phyloP scores from a whole-genome alignment of 2,329 filamentous ascomycete genomes.

The Diaporthe humulicola region DNA sequence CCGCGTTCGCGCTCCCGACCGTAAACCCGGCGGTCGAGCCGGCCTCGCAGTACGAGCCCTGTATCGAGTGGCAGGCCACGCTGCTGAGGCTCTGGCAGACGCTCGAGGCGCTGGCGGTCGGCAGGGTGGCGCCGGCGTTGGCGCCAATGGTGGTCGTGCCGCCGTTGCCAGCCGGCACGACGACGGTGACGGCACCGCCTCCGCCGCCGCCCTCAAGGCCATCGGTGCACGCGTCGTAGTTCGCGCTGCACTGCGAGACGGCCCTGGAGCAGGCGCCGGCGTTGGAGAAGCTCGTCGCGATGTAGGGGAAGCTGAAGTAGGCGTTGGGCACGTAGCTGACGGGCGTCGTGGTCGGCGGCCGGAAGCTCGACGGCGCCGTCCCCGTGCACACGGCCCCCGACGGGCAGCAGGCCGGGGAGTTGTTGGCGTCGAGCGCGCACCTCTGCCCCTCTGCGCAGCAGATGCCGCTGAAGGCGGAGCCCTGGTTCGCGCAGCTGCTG shows the following conservation, averaged over 20 bases:
- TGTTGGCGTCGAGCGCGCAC: conserved; percentile 63
- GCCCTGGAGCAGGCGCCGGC: conserved; percentile 65
- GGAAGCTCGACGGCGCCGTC: conserved; percentile 57
- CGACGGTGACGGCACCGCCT: conserved; percentile 62
- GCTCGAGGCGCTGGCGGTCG: conserved; percentile 60
- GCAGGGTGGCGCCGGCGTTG: conserved; percentile 53
- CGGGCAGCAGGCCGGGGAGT: conserved; percentile 64
- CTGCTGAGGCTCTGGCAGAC: conserved; percentile 69
- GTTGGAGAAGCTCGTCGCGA: conserved; percentile 65
- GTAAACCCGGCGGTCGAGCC: conserved; percentile 46
- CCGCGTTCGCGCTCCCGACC: conserved; percentile 44
- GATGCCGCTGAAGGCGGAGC: conserved; percentile 60
- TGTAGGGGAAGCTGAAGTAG: conserved; percentile 72
- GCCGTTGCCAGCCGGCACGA: conserved; percentile 64
- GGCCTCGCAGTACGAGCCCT: conserved; percentile 56
- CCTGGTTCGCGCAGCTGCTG: conserved; percentile 63
- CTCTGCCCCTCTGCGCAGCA: conserved; percentile 66
- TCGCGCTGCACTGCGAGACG: conserved; percentile 63
- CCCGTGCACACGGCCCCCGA: conserved; percentile 68
- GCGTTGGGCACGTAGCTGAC: conserved; percentile 68
- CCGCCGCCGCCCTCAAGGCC: conserved; percentile 56
- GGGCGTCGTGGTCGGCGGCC: conserved; percentile 51
- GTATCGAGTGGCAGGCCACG: conserved; percentile 62
- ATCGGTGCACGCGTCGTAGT: conserved; percentile 67
- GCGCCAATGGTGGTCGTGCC: conserved; percentile 66